Conservation (phyloP, 1,284 basidiomycete genomes). For the Butyriboletus appendiculatus region DNA sequence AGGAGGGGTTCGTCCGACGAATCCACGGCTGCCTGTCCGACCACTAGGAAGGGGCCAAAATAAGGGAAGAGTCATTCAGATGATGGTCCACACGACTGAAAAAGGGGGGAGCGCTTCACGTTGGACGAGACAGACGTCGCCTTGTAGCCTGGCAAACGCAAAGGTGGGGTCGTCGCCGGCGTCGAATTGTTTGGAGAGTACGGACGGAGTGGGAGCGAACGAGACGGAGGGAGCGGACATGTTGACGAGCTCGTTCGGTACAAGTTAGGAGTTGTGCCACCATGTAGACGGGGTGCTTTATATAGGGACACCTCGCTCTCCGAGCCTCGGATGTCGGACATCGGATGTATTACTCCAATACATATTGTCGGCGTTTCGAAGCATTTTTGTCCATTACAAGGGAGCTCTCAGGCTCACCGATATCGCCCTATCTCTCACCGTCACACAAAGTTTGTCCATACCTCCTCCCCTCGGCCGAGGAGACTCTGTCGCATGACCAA, state of each 20-base stretch:
- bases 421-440: not conserved
- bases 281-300: not conserved
- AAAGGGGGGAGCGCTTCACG: conserved; percentile 31
- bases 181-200: conserved; percentile 16
- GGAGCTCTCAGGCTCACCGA: no score
- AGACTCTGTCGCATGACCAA: no score
- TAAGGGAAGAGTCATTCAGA: no score
- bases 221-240: conserved; percentile 23
- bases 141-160: conserved; percentile 49
- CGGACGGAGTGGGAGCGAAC: conserved; percentile 23
- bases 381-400: not conserved
- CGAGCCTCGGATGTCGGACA: conserved; percentile 3
- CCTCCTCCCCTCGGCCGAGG: not conserved
- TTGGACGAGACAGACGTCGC: conserved; percentile 49
- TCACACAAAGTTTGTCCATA: not conserved
- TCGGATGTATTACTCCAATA: not conserved
- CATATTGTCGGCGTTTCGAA: no score
- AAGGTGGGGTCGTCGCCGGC: conserved; percentile 31
- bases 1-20: conserved; percentile 14
- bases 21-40: conserved; percentile 18
- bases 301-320: conserved; percentile 1
- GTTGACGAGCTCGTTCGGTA: not conserved
- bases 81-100: not conserved
- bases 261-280: not conserved
- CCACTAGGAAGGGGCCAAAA: not conserved